These are phyloP conservation scores for Stachybotrys chlorohalonatus DNA, from an alignment of 2,329 filamentous ascomycete species.

Conservation along the genomic window DNA sequence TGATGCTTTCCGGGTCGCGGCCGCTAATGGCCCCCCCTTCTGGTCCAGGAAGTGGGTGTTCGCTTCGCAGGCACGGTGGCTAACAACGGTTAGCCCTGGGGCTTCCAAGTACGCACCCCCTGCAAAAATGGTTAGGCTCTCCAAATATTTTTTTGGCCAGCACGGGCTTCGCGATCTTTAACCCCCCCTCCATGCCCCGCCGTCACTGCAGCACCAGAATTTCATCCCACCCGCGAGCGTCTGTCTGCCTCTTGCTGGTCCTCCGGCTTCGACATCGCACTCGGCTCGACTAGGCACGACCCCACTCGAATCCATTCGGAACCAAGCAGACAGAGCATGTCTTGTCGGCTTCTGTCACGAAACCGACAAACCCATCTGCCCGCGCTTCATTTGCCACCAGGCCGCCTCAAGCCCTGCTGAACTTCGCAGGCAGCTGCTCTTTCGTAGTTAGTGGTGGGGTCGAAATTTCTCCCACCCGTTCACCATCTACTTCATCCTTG, in stretches of 20 bases:
- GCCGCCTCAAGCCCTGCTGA: conserved; percentile 8
- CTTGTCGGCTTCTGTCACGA: conserved; percentile 7
- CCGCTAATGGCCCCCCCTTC: too few species aligned
- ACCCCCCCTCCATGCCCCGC: background rate
- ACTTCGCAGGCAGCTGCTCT: background rate
- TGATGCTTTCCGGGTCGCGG: too few species aligned
- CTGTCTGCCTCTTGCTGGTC: background rate
- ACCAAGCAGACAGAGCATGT: conserved; percentile 6
- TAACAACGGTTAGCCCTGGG: too few species aligned
- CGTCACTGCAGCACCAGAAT: background rate
- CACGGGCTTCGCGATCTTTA: background rate
- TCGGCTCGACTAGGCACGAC: background rate
- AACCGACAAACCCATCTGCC: conserved; percentile 8
- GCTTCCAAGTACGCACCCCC: too few species aligned
- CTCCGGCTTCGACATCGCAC: too few species aligned
- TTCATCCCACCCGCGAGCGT: background rate
- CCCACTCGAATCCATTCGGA: background rate
- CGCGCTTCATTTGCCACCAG: conserved; percentile 15
- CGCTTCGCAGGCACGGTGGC: too few species aligned
- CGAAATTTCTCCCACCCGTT: background rate
- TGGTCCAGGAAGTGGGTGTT: too few species aligned
- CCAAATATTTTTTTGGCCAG: background rate
- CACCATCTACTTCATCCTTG: background rate
- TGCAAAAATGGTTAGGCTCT: background rate
- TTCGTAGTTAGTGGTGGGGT: conserved; percentile 7